These are phyloP conservation scores for Eucalyptus cladocalyx DNA, from an alignment of 345 rosid species.

Conservation along the genomic window DNA sequence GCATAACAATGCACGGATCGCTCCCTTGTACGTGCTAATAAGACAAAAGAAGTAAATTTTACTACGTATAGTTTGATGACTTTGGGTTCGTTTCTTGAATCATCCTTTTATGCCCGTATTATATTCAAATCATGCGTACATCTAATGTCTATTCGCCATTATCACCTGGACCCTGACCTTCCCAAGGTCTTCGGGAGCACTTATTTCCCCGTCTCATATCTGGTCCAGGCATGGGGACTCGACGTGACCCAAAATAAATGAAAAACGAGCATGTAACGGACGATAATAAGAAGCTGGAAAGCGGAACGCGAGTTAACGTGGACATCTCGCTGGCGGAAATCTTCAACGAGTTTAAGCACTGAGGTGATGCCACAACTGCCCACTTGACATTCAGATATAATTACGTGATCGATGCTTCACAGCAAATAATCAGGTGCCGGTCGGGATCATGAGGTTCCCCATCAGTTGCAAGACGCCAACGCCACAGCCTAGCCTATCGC, in stretches of 20 bases:
- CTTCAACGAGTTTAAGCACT: not conserved
- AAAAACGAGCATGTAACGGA: not conserved
- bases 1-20: rapidly evolving
- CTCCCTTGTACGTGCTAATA: not conserved
- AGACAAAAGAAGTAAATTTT: not conserved
- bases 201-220: not conserved
- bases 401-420: not conserved
- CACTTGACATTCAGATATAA: not conserved
- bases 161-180: not conserved
- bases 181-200: not conserved
- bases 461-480: not conserved
- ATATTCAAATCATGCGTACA: not conserved
- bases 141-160: not conserved
- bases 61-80: not conserved
- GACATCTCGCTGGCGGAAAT: not conserved
- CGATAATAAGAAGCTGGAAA: not conserved
- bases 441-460: not conserved
- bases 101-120: not conserved
- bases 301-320: not conserved
- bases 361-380: not conserved
- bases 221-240: not conserved
- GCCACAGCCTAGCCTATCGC: not conserved
- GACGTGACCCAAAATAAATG: not conserved
- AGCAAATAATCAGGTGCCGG: not conserved
- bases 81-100: not conserved